These are phyloP conservation scores for Eragrostis tef DNA, from an alignment of 202 grass and related monocot species.

Conservation along the genomic window DNA sequence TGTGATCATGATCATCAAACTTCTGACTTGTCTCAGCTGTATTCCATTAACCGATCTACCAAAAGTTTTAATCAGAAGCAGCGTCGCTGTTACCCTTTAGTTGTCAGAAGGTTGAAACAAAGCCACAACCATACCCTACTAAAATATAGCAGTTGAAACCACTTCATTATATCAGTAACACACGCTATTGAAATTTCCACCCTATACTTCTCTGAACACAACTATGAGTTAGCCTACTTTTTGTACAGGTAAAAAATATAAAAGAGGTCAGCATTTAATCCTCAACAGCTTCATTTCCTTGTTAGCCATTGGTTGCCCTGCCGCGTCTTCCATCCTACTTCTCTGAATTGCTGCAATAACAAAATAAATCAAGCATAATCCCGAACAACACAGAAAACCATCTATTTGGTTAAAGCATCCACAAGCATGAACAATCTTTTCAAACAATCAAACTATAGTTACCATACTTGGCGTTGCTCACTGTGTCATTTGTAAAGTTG, in stretches of 20 bases:
- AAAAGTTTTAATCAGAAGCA: not conserved
- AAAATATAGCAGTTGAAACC: too few species aligned
- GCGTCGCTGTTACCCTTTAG: not conserved
- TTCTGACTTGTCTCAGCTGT: not conserved
- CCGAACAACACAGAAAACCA: not conserved
- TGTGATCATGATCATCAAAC: not conserved
- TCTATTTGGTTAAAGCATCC: not conserved
- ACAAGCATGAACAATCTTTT: not conserved
- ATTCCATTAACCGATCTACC: not conserved
- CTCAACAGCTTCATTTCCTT: conserved; percentile 14
- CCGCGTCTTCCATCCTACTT: not conserved
- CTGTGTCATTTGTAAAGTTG: not conserved
- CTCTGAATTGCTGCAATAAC: conserved; percentile 8
- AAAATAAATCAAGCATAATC: conserved; percentile 19
- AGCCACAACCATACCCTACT: too few species aligned
- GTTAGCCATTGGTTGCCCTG: not conserved
- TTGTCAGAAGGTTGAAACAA: not conserved
- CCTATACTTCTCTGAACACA: conserved; percentile 10
- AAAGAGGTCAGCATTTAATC: not conserved
- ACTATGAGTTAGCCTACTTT: conserved; percentile 8
- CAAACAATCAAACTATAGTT: conserved; percentile 1
- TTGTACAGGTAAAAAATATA: not conserved
- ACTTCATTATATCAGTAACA: too few species aligned
- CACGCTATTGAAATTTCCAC: conserved; percentile 7
- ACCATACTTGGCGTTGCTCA: not conserved